phyloP scores from a whole-genome alignment of 371 early-diverging fungal genomes.

The Haplosporangium sp. region DNA sequence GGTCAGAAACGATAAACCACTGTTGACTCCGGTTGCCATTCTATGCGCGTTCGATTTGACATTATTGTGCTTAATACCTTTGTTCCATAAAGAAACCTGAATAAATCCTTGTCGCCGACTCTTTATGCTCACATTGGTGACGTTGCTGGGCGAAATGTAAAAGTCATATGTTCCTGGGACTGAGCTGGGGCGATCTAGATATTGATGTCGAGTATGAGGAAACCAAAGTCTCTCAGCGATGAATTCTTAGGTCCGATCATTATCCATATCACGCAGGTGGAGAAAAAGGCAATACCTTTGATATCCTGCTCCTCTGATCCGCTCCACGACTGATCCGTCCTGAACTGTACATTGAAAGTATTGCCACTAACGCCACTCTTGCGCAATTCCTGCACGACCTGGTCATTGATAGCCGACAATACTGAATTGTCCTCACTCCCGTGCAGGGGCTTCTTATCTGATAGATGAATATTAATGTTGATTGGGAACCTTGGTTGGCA shows the following conservation, averaged over 20 bases:
- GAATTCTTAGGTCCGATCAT: not conserved
- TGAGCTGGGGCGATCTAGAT: constrained; percentile 24
- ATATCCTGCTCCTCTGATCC: constrained; percentile 24
- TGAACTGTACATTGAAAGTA: not conserved
- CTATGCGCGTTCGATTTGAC: not conserved
- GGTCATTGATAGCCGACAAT: constrained; percentile 6
- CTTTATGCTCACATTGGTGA: constrained; percentile 24
- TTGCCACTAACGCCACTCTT: constrained; percentile 1
- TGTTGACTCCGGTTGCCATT: not conserved
- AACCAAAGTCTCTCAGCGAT: not conserved
- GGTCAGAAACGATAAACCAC: not conserved
- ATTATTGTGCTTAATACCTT: constrained; percentile 16
- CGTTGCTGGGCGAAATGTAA: constrained; percentile 43
- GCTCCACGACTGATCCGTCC: constrained; percentile 23
- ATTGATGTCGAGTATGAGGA: not conserved
- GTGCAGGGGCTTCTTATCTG: not conserved
- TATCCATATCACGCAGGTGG: not conserved
- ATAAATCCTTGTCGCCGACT: constrained; percentile 53
- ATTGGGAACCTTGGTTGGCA: constrained; percentile 43
- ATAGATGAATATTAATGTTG: constrained; percentile 32
- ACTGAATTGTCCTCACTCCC: not conserved
- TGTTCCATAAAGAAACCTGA: constrained; percentile 42
- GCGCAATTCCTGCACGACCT: not conserved
- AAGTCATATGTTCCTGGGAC: constrained; percentile 54
- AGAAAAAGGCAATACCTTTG: constrained; percentile 6